Evolutionary conservation across 2,329 filamentous ascomycete genomes (phyloP).

Genomic region (Corinectria fuckeliana): DNA sequence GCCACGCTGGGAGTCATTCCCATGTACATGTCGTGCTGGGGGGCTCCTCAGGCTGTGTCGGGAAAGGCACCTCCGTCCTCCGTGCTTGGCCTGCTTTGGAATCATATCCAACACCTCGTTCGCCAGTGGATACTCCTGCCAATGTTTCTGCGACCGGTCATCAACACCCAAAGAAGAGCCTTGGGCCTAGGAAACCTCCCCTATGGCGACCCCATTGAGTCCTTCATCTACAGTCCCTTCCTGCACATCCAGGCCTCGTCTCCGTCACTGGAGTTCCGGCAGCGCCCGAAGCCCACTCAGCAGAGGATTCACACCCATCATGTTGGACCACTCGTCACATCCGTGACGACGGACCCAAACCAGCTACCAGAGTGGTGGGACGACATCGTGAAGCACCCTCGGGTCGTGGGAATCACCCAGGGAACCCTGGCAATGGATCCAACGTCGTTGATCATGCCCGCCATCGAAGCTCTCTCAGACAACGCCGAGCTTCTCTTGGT

Average conservation of each 20-base stretch:
- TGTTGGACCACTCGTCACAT: conserved; percentile 45
- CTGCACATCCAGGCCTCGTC: conserved; percentile 49
- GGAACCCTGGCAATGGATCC: conserved; percentile 48
- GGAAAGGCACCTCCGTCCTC: conserved; percentile 41
- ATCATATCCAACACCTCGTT: conserved; percentile 37
- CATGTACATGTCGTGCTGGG: conserved; percentile 42
- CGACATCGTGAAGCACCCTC: conserved; percentile 34
- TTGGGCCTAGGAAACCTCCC: conserved; percentile 39
- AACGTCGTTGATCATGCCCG: conserved; percentile 45
- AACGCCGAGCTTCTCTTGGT: conserved; percentile 41
- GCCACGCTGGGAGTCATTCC: conserved; percentile 50
- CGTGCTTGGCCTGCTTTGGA: conserved; percentile 35
- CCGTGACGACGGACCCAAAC: conserved; percentile 5
- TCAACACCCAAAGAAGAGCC: conserved; percentile 41
- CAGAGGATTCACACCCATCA: conserved; percentile 34
- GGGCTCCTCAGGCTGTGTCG: conserved; percentile 41
- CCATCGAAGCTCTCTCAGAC: conserved; percentile 42
- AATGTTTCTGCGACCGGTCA: conserved; percentile 34
- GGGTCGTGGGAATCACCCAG: conserved; percentile 47
- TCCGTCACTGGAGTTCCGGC: conserved; percentile 41
- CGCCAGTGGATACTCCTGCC: conserved; percentile 39
- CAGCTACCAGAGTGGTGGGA: conserved; percentile 44
- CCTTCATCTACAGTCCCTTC: conserved; percentile 45
- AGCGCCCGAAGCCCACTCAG: conserved; percentile 31
- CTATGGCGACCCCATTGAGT: conserved; percentile 41